Conservation (phyloP, 1,284 basidiomycete species). For the Irpex lacteus region DNA sequence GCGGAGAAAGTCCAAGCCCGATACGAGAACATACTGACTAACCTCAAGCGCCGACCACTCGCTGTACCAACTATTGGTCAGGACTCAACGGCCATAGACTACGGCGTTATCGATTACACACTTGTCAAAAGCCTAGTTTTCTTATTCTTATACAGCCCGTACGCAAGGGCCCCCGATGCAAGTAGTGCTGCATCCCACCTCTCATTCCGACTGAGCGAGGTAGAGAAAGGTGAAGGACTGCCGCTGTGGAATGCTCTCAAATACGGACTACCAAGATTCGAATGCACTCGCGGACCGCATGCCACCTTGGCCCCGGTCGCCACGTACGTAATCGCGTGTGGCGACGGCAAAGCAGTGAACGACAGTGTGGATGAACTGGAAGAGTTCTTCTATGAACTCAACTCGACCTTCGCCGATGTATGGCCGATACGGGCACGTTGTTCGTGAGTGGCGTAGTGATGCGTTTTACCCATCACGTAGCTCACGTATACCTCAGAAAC, state of each 20-base stretch:
- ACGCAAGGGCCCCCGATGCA: background rate
- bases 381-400: background rate
- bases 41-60: conserved; percentile 7
- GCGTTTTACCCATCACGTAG: background rate
- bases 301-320: background rate
- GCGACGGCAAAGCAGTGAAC: background rate
- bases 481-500: conserved; percentile 5
- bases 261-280: background rate
- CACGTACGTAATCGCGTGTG: conserved; percentile 5
- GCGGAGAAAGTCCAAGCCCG: conserved; percentile 15
- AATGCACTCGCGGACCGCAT: background rate
- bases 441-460: background rate
- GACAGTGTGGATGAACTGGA: conserved; percentile 10
- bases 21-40: conserved; percentile 9
- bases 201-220: background rate
- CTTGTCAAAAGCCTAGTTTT: conserved; percentile 8
- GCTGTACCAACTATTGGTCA: background rate
- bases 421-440: conserved; percentile 6
- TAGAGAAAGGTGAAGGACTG: conserved; percentile 7
- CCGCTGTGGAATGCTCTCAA: conserved; percentile 4
- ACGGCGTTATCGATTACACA: conserved; percentile 17
- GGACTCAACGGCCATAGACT: background rate
- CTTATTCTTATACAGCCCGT: conserved; percentile 13
- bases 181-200: background rate
- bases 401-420: conserved; percentile 10